Evolutionary conservation across 495 filamentous ascomycete species (phyloP), one percentile per base, ranked within the genome.

Genomic region (Aspergillus haitiensis): DNA sequence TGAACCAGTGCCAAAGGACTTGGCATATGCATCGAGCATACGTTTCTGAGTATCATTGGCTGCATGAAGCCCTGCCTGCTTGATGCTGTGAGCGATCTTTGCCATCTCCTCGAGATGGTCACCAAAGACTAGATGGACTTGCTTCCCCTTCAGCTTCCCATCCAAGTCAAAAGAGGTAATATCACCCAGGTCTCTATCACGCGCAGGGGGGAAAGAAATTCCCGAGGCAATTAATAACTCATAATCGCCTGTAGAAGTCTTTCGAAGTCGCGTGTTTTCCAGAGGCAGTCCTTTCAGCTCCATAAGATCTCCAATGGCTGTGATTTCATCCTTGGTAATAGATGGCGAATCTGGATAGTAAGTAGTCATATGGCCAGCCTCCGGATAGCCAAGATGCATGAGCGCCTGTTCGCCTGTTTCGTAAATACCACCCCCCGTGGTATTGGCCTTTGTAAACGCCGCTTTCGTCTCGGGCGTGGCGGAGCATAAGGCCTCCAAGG

Each of bases 261-360:
- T 97, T 49, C 81, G 80, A 5, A 98, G 74, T 64, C 94, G 82
- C 0, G 92, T 98, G 65, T 98, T 98, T 70, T 97, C 94, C 31
- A 92, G 82, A 16, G 87, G 77, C 21, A 89, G 76, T 9, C 85
- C 82, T 75, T 90, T 90, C 69, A 85, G 78, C 70, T 88, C 88
- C 73, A 92, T 79, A 74, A 92, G 88, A 21, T 86, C 81, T 12
- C 85, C 83, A 42, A 95, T 78, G 10, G 82, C 81, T 7, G 81
- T 80, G 49, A 96, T 93, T 71, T 98, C 93, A 33, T 84, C 81
- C 70, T 96, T 88, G 31, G 89, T 92, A 68, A 98, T 97, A 37
- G 82, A 78, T 16, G 89, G 83, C 6, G 91, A 96, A 58, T 91
- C 86, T 7, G 94, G 94, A 69, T 98, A 98, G 72, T 98, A 98